These are phyloP conservation scores for Naganishia albida DNA, from an alignment of 1,284 basidiomycete species.

Conservation along the genomic window DNA sequence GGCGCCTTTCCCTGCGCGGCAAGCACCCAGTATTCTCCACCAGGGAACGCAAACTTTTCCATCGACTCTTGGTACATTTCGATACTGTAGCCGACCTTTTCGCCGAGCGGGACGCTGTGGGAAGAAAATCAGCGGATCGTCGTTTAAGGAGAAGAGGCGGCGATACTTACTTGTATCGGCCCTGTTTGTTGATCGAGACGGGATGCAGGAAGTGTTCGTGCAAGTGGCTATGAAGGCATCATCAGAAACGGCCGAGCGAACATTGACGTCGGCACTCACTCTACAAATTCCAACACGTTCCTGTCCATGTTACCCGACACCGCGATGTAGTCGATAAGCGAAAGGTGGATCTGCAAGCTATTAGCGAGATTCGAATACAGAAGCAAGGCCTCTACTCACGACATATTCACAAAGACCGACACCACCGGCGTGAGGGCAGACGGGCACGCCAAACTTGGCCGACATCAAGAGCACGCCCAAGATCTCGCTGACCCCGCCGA, in stretches of 20 bases:
- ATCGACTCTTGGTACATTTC: constrained; percentile 56
- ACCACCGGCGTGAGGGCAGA: constrained; percentile 93
- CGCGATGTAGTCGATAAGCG: constrained; percentile 86
- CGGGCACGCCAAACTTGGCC: constrained; percentile 84
- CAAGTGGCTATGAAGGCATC: constrained; percentile 68
- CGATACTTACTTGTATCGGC: constrained; percentile 69
- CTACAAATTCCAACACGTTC: constrained; percentile 75
- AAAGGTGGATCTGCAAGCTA: constrained; percentile 41
- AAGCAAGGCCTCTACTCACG: constrained; percentile 60
- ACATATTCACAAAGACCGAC: constrained; percentile 94
- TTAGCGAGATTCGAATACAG: not conserved
- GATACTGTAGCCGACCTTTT: constrained; percentile 55
- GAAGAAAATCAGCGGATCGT: constrained; percentile 51
- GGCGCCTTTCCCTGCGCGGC: constrained; percentile 45
- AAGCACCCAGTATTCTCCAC: constrained; percentile 55
- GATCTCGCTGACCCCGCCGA: constrained; percentile 91
- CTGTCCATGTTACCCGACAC: constrained; percentile 88
- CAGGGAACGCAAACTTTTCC: constrained; percentile 53
- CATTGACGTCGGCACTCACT: constrained; percentile 37
- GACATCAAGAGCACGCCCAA: constrained; percentile 91
- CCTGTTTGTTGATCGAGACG: constrained; percentile 80
- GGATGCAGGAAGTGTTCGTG: constrained; percentile 91
- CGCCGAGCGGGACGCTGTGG: constrained; percentile 47
- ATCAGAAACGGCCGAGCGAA: not conserved
- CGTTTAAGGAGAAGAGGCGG: constrained; percentile 59